These are phyloP conservation scores for Biscutella auriculata DNA, from an alignment of 441 rosid species.

Conservation along the genomic window DNA sequence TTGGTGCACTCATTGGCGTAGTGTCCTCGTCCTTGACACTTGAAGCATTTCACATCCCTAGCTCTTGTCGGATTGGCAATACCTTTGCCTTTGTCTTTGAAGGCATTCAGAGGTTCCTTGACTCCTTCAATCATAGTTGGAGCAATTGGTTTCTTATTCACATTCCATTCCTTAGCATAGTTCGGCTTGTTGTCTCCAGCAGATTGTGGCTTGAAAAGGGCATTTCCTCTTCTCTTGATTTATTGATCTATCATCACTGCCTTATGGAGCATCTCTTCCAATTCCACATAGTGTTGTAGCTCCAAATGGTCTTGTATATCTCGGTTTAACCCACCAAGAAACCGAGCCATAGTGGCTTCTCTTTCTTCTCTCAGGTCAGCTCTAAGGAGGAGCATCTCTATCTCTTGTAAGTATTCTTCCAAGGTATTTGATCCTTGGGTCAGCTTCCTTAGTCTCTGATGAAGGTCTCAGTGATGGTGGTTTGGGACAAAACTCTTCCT, in stretches of 20 bases:
- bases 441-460: neutral
- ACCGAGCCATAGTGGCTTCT: neutral
- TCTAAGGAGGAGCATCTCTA: neutral
- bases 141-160: neutral
- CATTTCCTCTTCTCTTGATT: neutral
- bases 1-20: neutral
- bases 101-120: fast-evolving
- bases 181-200: too few relatives aligned
- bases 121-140: neutral
- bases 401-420: neutral
- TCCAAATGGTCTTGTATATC: neutral
- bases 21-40: neutral
- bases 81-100: neutral
- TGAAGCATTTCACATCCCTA: neutral
- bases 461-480: neutral
- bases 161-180: neutral
- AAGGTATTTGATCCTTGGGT: neutral
- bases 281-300: neutral
- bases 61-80: too few relatives aligned
- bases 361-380: neutral
- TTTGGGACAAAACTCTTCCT: too few relatives aligned
- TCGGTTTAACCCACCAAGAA: neutral
- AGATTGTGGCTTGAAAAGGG: neutral
- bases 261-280: neutral
- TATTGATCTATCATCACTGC: neutral